Evolutionary conservation across 2,329 filamentous ascomycete species (phyloP), one percentile per base, ranked within the genome.

Genomic region (Sporothrix variecibatus): DNA sequence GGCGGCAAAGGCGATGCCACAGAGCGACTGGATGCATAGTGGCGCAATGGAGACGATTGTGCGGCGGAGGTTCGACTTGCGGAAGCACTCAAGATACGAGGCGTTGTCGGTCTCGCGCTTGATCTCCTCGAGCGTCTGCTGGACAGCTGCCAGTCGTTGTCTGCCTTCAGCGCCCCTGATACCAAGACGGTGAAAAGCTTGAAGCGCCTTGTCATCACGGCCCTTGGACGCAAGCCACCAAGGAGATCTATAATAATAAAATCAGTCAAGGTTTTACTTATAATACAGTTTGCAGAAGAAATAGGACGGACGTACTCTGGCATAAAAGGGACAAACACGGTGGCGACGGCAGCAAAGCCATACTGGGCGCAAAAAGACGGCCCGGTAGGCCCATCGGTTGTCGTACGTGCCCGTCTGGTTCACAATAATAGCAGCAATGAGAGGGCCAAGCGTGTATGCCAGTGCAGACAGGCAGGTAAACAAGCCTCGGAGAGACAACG

Each of bases 21-120:
- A 80, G 51, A 75, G 60, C 2, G 58, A 40, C 65, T 73, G 75
- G 58, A 82, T 83, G 5, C 81, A 31, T 34, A 75, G 65, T 1
- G 74, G 80, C 43, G 82, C 76, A 73, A 82, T 82, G 5, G 86
- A 84, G 46, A 89, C 87, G 78, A 88, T 86, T 0, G 87, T 89
- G 51, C 87, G 84, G 23, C 86, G 83, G 31, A 84, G 79, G 75
- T 87, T 87, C 49, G 83, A 82, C 1, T 85, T 85, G 71, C 80
- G 84, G 78, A 89, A 84, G 72, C 86, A 87, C 75, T 89, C 87
- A 40, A 81, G 28, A 75, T 88, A 89, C 1, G 82, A 85, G 46
- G 85, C 85, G 1, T 85, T 85, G 2, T 83, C 83, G 74, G 87
- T 83, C 73, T 84, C 82, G 72, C 86, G 84, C 74, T 85, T 81